These are phyloP conservation scores for grape (Vitis vinifera) DNA, from an alignment of 164 flowering plant species.

Conservation along the genomic window ASM3070453v1 NC_081807.1:1882501-1883000, in stretches of 20 bases:
- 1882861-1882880: conserved; percentile 99
- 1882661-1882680: conserved; percentile 68
- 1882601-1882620: not conserved
- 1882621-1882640: not conserved
- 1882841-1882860: conserved; percentile 78
- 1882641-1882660: not conserved
- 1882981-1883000: no score
- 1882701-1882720: conserved; percentile 72
- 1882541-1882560: not conserved
- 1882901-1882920: not conserved
- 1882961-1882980: no score
- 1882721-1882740: conserved; percentile 70
- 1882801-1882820: conserved; percentile 86
- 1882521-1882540: not conserved
- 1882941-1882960: no score
- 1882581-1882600: not conserved
- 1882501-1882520: not conserved
- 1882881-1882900: conserved; percentile 88
- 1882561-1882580: no score
- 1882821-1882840: conserved; percentile 90
- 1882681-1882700: conserved; percentile 73
- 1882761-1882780: conserved; percentile 65
- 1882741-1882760: conserved; percentile 76
- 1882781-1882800: conserved; percentile 67
- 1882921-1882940: not conserved